A percentile compares a stretch with the other conserved stretches of the same genome.
These are phyloP conservation scores for Trichoderma cornu-damae DNA, from an alignment of 2,329 filamentous ascomycete genomes.

Conservation along the genomic window DNA sequence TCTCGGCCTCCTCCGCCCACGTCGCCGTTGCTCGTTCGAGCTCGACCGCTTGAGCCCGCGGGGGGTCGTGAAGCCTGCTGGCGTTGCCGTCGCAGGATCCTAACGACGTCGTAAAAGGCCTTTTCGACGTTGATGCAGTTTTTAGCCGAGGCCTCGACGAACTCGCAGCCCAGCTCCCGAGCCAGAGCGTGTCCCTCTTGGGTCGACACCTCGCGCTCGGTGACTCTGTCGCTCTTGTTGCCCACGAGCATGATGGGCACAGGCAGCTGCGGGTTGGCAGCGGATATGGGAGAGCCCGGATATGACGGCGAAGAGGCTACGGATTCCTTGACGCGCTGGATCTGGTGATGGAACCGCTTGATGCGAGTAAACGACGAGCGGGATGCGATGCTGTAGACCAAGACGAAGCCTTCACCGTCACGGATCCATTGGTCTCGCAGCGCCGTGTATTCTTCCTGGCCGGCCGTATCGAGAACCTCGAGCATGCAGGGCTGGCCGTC, in stretches of 20 bases:
- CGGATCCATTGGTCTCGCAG: conserved; percentile 97
- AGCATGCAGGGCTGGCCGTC: conserved; percentile 95
- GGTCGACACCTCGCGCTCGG: conserved; percentile 91
- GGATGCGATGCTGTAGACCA: conserved; percentile 98
- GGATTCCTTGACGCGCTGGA: conserved; percentile 94
- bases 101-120: conserved; percentile 95
- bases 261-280: conserved; percentile 55
- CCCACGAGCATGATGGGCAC: conserved; percentile 97
- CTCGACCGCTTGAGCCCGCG: conserved; percentile 34
- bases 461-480: conserved; percentile 93
- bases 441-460: conserved; percentile 97
- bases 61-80: conserved; percentile 47
- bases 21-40: conserved; percentile 36
- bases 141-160: conserved; percentile 94
- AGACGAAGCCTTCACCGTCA: conserved; percentile 92
- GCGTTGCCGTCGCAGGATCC: conserved; percentile 79
- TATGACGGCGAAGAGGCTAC: conserved; percentile 71
- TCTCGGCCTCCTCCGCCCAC: conserved; percentile 31
- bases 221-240: conserved; percentile 96
- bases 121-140: conserved; percentile 99
- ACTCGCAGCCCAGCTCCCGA: conserved; percentile 88
- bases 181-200: conserved; percentile 92
- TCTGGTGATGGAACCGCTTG: conserved; percentile 93
- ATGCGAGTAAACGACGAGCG: conserved; percentile 93
- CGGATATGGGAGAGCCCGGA: conserved; percentile 65